Percentiles rank a stretch among this genome's conserved stretches.
Evolutionary conservation across 1,284 basidiomycete genomes (phyloP).

Genomic region (Sporisorium scitamineum): DNA sequence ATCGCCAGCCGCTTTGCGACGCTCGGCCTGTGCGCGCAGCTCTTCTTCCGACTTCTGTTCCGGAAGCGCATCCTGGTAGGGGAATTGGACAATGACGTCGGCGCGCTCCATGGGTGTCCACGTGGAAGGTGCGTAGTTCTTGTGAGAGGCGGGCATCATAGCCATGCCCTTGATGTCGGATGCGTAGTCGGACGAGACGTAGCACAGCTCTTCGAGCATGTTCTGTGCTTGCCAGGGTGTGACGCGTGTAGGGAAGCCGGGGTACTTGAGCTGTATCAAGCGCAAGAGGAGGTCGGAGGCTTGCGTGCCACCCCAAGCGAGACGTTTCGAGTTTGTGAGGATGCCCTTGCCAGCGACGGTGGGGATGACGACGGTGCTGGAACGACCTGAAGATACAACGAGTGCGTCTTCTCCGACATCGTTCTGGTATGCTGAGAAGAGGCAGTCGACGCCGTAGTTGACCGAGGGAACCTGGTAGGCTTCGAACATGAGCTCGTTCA

Average conservation of each 20-base stretch:
- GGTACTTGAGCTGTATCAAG: constrained; percentile 94
- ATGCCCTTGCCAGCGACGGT: constrained; percentile 58
- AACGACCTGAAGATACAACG: constrained; percentile 59
- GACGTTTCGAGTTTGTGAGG: constrained; percentile 71
- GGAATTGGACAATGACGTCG: constrained; percentile 71
- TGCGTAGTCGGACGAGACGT: constrained; percentile 84
- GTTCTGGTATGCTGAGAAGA: constrained; percentile 84
- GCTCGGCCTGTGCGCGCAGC: constrained; percentile 80
- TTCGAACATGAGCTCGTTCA: constrained; percentile 97
- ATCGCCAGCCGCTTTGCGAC: constrained; percentile 83
- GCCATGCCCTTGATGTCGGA: constrained; percentile 74
- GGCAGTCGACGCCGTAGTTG: constrained; percentile 87
- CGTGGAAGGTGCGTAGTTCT: constrained; percentile 76
- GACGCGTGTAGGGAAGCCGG: constrained; percentile 79
- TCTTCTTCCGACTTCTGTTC: constrained; percentile 95
- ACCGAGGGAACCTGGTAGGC: constrained; percentile 88
- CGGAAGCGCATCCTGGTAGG: constrained; percentile 70
- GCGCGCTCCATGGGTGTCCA: constrained; percentile 66
- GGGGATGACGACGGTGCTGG: constrained; percentile 63
- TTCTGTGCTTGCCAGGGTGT: constrained; percentile 76
- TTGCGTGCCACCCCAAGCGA: constrained; percentile 92
- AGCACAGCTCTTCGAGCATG: constrained; percentile 89
- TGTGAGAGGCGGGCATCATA: constrained; percentile 73
- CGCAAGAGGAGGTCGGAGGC: constrained; percentile 91
- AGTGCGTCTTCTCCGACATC: constrained; percentile 57